These are phyloP conservation scores for Millerozyma miso DNA, from an alignment of 805 yeast species.

Conservation along the genomic window DNA sequence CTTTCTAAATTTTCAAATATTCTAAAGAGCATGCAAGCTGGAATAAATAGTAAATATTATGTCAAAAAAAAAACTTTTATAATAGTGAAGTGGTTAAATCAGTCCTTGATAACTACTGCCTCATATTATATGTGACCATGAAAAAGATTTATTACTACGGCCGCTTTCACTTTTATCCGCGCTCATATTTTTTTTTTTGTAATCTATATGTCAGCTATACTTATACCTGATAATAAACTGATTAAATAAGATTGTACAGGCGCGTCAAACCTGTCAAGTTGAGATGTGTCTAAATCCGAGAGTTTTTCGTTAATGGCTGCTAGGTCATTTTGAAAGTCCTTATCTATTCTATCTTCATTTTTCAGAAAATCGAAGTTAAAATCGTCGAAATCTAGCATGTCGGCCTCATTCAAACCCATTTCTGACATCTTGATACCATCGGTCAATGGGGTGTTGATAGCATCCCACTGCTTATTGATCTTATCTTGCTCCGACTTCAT, in stretches of 20 bases:
- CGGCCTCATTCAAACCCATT: conserved; percentile 39
- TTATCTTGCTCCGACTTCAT: conserved; percentile 12
- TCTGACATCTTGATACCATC: conserved; percentile 20
- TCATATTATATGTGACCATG: neutral
- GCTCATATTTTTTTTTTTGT: too few relatives aligned
- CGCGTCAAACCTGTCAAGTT: conserved; percentile 26
- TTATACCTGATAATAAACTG: neutral
- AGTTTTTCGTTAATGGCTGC: neutral
- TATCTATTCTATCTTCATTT: conserved; percentile 3
- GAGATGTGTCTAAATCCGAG: conserved; percentile 19
- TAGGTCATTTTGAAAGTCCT: conserved; percentile 8
- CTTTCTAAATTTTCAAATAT: too few relatives aligned
- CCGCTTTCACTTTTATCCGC: too few relatives aligned
- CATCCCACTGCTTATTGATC: conserved; percentile 42
- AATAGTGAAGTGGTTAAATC: too few relatives aligned
- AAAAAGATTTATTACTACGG: too few relatives aligned
- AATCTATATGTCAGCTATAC: neutral
- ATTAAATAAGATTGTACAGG: neutral
- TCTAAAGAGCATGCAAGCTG: neutral
- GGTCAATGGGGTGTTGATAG: conserved; percentile 31
- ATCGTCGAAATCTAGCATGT: conserved; percentile 40
- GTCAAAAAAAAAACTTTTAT: too few relatives aligned
- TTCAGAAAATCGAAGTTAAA: neutral
- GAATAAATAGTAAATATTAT: neutral
- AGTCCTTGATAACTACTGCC: neutral